Percentiles rank a stretch among this genome's conserved stretches.
phyloP scores from a whole-genome alignment of 441 rosid species.

The Daphne laureola region DNA sequence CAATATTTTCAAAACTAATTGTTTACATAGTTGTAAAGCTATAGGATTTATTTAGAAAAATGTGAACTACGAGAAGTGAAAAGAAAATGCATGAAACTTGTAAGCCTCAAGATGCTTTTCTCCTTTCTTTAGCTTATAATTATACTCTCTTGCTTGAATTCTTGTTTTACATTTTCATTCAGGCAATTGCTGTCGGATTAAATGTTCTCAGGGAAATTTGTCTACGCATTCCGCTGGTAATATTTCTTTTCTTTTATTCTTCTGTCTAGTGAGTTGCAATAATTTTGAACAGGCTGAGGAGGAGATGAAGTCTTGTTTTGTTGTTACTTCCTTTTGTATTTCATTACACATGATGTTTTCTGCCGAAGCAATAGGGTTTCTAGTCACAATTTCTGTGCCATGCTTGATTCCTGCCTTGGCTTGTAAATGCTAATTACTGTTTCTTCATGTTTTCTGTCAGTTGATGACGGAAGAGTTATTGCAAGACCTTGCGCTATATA shows the following conservation, averaged over 20 bases:
- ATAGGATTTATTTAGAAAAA: too few species aligned
- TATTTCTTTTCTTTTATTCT: slow-evolving; percentile 4
- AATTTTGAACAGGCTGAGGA: too few species aligned
- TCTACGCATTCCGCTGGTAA: slow-evolving; percentile 85
- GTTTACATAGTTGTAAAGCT: too few species aligned
- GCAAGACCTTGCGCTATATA: slow-evolving; percentile 90
- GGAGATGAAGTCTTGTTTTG: too few species aligned
- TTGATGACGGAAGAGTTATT: slow-evolving; percentile 93
- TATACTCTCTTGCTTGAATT: background rate
- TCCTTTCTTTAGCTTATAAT: background rate
- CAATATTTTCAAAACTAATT: too few species aligned
- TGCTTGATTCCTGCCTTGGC: background rate
- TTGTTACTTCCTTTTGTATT: background rate
- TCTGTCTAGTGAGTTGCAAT: background rate
- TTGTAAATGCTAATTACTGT: background rate
- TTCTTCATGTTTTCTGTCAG: slow-evolving; percentile 31
- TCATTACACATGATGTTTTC: too few species aligned
- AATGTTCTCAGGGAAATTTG: slow-evolving; percentile 92
- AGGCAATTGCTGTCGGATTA: slow-evolving; percentile 91
- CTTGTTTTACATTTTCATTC: slow-evolving; percentile 13
- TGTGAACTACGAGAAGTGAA: too few species aligned
- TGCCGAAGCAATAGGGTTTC: too few species aligned
- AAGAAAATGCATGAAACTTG: too few species aligned
- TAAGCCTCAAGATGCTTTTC: slow-evolving; percentile 10
- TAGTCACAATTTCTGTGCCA: background rate